Base-by-base conservation (phyloP, 1,139 yeast species). In the Taphrina deformans region DNA sequence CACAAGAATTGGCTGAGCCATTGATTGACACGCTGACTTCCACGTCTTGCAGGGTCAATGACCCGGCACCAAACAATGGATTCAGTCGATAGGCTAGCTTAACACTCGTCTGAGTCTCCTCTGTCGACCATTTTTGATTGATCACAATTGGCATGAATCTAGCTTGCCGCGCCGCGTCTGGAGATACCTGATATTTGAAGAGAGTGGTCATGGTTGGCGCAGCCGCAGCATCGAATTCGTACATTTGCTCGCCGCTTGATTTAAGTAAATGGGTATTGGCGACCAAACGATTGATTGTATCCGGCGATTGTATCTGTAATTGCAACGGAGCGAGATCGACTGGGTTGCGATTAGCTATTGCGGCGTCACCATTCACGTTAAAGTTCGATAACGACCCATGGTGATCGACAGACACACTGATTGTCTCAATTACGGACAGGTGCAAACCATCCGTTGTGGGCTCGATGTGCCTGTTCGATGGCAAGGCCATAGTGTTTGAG, bases 61-160 rank as follows among this genome's bases (percentile, higher is more conserved):
- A 73, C 12, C 77, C 73, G 1, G 80, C 75, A 23, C 73, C 72
- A 66, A 84, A 79, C 29, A 78, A 78, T 9, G 86, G 85, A 53
- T 83, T 79, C 67, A 88, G 80, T 72, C 83, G 84, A 70, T 89
- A 78, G 46, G 87, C 85, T 66, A 92, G 79, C 79, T 91, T 88
- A 67, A 92, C 86, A 72, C 96, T 86, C 0, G 97, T 86, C 76
- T 91, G 97, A 67, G 82, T 87, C 24, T 82, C 80, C 75, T 91
- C 97, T 73, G 87, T 87, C 72, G 91, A 87, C 98, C 98, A 92
- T 55, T 88, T 84, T 55, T 96, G 97, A 55, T 85, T 82, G 56
- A 92, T 80, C 31, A 84, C 76, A 31, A 92, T 75, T n/a, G 97
- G 97, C 1, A 76, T 73, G 16, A 68, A 65, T 52, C 70, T 48